Conservation (phyloP, 2,329 filamentous ascomycete species). For the Gyromitra esculenta region DNA sequence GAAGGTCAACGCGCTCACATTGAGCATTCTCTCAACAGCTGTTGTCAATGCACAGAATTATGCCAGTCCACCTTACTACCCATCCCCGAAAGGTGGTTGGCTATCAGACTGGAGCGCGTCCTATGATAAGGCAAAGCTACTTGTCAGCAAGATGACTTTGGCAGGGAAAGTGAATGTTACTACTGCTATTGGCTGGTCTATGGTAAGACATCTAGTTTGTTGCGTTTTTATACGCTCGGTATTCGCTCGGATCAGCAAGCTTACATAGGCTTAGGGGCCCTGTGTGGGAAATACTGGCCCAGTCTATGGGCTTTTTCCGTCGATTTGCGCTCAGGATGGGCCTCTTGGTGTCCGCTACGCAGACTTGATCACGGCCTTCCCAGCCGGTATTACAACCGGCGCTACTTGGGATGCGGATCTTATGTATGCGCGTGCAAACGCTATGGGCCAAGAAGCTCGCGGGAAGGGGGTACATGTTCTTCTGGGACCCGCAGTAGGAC, state of each 20-base stretch:
- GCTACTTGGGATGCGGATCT: conserved; percentile 83
- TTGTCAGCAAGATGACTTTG: conserved; percentile 80
- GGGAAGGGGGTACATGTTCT: conserved; percentile 78
- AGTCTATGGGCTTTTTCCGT: conserved; percentile 74
- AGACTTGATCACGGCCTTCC: conserved; percentile 85
- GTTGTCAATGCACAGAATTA: conserved; percentile 32
- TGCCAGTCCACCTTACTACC: conserved; percentile 71
- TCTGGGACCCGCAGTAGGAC: conserved; percentile 83
- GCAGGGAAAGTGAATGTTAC: conserved; percentile 76
- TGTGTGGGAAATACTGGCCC: conserved; percentile 73
- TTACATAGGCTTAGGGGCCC: conserved; percentile 56
- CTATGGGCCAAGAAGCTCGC: conserved; percentile 80
- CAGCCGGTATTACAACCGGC: conserved; percentile 85
- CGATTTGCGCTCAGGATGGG: conserved; percentile 76
- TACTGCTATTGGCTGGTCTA: conserved; percentile 69
- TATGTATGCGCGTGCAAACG: conserved; percentile 73
- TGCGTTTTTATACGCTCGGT: not conserved
- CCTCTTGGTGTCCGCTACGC: conserved; percentile 83
- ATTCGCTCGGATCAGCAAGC: not conserved
- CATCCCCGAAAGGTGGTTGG: conserved; percentile 78
- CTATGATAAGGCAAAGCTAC: conserved; percentile 73
- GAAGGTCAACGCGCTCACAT: conserved; percentile 12
- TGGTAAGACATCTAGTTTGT: conserved; percentile 60
- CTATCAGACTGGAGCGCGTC: conserved; percentile 71
- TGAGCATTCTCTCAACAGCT: conserved; percentile 18